Percentiles rank a stretch among this genome's conserved stretches.
These are phyloP conservation scores for Amylocarpus encephaloides DNA, from an alignment of 2,329 filamentous ascomycete genomes.

Conservation along the genomic window DNA sequence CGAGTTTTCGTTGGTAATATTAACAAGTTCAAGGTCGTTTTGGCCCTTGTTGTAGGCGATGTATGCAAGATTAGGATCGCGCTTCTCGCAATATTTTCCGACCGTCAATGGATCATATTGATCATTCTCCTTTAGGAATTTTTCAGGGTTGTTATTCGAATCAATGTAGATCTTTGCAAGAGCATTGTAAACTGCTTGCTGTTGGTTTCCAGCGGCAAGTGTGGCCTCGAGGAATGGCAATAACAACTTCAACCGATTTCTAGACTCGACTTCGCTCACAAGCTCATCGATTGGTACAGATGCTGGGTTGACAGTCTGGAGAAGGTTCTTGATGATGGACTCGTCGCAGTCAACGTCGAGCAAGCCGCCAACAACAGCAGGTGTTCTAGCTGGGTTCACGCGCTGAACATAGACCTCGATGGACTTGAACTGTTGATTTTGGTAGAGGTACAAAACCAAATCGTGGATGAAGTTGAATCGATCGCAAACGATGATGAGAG, in stretches of 20 bases:
- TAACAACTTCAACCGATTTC: constrained; percentile 91
- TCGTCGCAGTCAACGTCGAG: constrained; percentile 98
- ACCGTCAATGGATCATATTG: constrained; percentile 88
- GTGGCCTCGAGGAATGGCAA: constrained; percentile 94
- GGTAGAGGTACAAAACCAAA: constrained; percentile 91
- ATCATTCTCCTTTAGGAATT: constrained; percentile 95
- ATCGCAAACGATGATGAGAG: constrained; percentile 96
- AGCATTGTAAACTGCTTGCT: constrained; percentile 95
- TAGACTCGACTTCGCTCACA: constrained; percentile 87
- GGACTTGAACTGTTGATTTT: constrained; percentile 98
- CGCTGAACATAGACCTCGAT: constrained; percentile 98
- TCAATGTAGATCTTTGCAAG: constrained; percentile 99
- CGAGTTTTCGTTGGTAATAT: constrained; percentile 98
- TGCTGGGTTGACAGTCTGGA: constrained; percentile 75
- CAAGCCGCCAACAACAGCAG: constrained; percentile 85
- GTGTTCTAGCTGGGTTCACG: constrained; percentile 86
- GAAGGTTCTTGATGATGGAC: constrained; percentile 85
- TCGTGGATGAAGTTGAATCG: constrained; percentile 99
- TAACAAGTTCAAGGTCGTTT: constrained; percentile 94
- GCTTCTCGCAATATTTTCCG: constrained; percentile 98
- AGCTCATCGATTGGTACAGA: constrained; percentile 92
- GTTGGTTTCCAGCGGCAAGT: constrained; percentile 81
- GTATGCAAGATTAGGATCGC: constrained; percentile 85
- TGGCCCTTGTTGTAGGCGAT: constrained; percentile 95
- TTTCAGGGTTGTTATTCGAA: constrained; percentile 95